Percentiles rank a stretch among this genome's conserved stretches.
These are phyloP conservation scores for Colletotrichum noveboracense DNA, from an alignment of 2,329 filamentous ascomycete genomes.

Conservation along the genomic window DNA sequence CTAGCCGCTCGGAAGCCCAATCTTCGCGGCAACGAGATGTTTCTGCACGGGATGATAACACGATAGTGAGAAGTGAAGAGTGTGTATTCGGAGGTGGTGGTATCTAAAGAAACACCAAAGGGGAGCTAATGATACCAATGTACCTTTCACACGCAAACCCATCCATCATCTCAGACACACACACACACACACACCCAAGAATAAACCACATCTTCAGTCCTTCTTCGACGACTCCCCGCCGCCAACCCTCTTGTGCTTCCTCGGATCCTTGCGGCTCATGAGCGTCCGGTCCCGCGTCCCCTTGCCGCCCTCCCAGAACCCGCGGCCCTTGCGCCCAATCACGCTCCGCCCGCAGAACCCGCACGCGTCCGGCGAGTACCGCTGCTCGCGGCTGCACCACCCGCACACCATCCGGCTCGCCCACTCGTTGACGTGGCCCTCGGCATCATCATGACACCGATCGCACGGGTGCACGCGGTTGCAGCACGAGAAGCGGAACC, in stretches of 20 bases:
- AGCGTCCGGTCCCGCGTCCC: slow-evolving; percentile 73
- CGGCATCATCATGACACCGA: slow-evolving; percentile 75
- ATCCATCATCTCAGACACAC: background rate
- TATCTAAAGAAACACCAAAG: background rate
- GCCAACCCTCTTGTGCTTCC: slow-evolving; percentile 71
- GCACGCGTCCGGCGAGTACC: slow-evolving; percentile 78
- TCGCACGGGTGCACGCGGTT: slow-evolving; percentile 65
- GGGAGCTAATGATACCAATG: background rate
- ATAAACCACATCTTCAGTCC: slow-evolving; percentile 23
- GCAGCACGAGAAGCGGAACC: slow-evolving; percentile 72
- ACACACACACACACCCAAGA: background rate
- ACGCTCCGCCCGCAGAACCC: slow-evolving; percentile 74
- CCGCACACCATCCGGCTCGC: slow-evolving; percentile 86
- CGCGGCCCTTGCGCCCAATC: slow-evolving; percentile 67
- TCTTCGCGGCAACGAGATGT: background rate
- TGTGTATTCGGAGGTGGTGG: background rate
- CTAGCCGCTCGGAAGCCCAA: background rate
- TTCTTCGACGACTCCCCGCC: slow-evolving; percentile 41
- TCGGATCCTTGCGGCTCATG: slow-evolving; percentile 79
- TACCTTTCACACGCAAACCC: background rate
- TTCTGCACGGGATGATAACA: background rate
- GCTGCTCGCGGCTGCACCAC: slow-evolving; percentile 81
- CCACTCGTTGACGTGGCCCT: slow-evolving; percentile 79
- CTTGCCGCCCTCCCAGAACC: slow-evolving; percentile 89
- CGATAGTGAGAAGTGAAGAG: background rate